Percentiles rank a stretch among this genome's conserved stretches.
Conservation (phyloP, 2,329 filamentous ascomycete species). For the Cryphonectria parasitica region DNA sequence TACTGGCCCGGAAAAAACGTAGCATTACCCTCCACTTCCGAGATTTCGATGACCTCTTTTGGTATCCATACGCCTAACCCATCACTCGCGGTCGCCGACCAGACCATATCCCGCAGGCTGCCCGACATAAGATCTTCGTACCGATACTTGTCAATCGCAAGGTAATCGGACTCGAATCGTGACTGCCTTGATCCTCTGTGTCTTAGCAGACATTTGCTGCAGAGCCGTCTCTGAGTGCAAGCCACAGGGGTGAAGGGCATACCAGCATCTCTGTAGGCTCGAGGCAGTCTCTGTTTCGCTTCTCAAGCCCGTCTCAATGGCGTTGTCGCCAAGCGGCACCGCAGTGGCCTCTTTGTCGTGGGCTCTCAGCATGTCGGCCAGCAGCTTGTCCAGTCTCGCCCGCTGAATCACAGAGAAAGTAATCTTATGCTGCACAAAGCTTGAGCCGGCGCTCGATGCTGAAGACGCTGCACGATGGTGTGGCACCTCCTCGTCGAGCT, state of each 20-base stretch:
- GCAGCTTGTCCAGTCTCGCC: constrained; percentile 25
- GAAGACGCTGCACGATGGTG: not conserved
- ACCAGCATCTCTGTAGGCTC: constrained; percentile 19
- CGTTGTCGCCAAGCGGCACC: not conserved
- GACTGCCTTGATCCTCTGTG: constrained; percentile 1
- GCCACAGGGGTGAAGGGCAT: not conserved
- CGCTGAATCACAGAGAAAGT: constrained; percentile 18
- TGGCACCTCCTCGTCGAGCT: constrained; percentile 15
- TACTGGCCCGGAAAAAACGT: constrained; percentile 21
- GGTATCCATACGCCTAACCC: constrained; percentile 19
- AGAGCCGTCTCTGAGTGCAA: not conserved
- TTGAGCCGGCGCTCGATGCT: not conserved
- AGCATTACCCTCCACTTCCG: constrained; percentile 22
- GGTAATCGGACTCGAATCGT: constrained; percentile 25
- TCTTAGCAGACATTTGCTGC: not conserved
- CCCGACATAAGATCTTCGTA: constrained; percentile 10
- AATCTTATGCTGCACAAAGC: not conserved
- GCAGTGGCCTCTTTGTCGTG: constrained; percentile 8
- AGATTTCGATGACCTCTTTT: constrained; percentile 11
- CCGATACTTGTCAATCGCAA: constrained; percentile 19
- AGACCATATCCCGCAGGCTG: constrained; percentile 18
- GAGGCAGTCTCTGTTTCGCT: constrained; percentile 17
- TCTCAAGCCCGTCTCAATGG: not conserved
- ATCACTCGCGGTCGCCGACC: constrained; percentile 22
- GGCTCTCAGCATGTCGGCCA: constrained; percentile 23